Evolutionary conservation across 2,329 filamentous ascomycete genomes (phyloP).

Genomic region (Trichocomaceae sp.): DNA sequence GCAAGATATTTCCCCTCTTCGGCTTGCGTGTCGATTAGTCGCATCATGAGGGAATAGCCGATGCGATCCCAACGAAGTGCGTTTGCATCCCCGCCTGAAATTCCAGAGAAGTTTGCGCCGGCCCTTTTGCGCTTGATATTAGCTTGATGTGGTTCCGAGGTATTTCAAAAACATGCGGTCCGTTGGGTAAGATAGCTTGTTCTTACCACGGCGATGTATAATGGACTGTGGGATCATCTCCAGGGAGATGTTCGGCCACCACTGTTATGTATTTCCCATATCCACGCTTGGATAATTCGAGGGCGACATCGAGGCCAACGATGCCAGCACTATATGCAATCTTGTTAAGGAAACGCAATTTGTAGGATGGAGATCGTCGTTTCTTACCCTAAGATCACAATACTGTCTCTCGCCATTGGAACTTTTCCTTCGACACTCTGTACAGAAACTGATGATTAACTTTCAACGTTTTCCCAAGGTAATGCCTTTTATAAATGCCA

Average conservation of each 20-base stretch:
- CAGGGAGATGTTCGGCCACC: slow-evolving; percentile 38
- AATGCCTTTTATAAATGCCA: not conserved
- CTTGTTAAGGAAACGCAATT: not conserved
- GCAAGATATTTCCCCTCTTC: slow-evolving; percentile 30
- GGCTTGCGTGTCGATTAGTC: slow-evolving; percentile 31
- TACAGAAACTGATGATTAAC: not conserved
- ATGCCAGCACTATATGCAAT: slow-evolving; percentile 1
- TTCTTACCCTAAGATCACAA: slow-evolving; percentile 11
- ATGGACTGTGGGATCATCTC: slow-evolving; percentile 29
- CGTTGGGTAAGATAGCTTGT: not conserved
- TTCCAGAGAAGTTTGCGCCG: slow-evolving; percentile 42
- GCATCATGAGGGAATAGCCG: slow-evolving; percentile 28
- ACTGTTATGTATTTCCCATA: slow-evolving; percentile 24
- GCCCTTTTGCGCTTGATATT: slow-evolving; percentile 24
- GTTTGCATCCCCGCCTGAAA: slow-evolving; percentile 38
- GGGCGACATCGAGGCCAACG: slow-evolving; percentile 6
- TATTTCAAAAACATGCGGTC: not conserved
- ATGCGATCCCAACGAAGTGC: slow-evolving; percentile 38
- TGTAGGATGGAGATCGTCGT: not conserved
- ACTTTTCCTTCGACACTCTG: not conserved
- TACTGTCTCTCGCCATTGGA: slow-evolving; percentile 13
- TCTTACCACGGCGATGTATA: slow-evolving; percentile 40
- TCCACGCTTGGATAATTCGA: slow-evolving; percentile 10
- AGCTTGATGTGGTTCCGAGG: not conserved
- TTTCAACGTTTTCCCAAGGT: not conserved